Evolutionary conservation across 345 rosid species (phyloP).

Genomic region (Pelargonium nanum): DNA sequence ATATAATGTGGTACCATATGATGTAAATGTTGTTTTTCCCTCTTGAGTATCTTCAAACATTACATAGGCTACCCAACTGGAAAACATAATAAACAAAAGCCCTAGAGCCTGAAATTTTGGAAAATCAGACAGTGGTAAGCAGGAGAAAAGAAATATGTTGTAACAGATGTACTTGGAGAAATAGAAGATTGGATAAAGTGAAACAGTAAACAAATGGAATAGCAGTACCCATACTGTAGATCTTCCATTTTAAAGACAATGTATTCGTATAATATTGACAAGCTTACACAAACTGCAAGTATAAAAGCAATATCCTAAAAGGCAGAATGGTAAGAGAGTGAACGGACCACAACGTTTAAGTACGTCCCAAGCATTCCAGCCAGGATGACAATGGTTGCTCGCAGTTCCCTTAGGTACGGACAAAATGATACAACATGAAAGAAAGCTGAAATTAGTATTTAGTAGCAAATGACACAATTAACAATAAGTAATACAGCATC

Average conservation of each 20-base stretch:
- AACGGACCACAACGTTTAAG: constrained; percentile 75
- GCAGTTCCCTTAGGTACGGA: constrained; percentile 48
- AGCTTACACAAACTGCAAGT: not conserved
- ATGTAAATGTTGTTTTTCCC: constrained; percentile 58
- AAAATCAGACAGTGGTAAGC: constrained; percentile 16
- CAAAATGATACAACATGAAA: constrained; percentile 4
- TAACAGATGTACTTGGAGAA: no score
- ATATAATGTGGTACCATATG: constrained; percentile 73
- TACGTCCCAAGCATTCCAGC: constrained; percentile 90
- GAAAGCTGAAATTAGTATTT: not conserved
- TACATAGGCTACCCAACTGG: constrained; percentile 94
- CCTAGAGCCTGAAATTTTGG: constrained; percentile 60
- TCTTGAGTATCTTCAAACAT: constrained; percentile 93
- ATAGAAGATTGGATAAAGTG: not conserved
- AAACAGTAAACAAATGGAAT: not conserved
- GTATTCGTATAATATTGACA: not conserved
- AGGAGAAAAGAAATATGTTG: constrained; percentile 5
- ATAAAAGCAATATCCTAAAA: not conserved
- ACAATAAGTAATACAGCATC: constrained; percentile 4
- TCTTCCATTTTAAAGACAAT: not conserved
- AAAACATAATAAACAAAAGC: constrained; percentile 74
- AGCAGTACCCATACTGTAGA: not conserved
- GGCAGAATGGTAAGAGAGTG: constrained; percentile 10
- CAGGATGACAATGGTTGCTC: constrained; percentile 48
- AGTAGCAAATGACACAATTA: constrained; percentile 1